Conservation (phyloP, 106 monocot genomes). For the Dendrobium huoshanense region DNA sequence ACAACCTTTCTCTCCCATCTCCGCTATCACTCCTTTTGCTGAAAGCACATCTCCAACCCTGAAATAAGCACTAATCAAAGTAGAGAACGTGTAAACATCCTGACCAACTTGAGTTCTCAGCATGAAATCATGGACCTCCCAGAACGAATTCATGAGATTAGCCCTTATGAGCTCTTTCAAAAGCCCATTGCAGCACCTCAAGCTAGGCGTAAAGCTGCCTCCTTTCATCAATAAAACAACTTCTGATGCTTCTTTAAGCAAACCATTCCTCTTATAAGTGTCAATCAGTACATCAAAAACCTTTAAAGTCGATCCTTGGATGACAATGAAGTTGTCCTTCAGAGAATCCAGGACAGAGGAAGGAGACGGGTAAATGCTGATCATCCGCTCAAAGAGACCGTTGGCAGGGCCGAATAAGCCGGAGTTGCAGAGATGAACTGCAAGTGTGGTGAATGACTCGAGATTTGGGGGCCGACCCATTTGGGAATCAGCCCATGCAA, state of each 20-base stretch:
- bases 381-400: constrained; percentile 52
- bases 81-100: constrained; percentile 63
- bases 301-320: constrained; percentile 3
- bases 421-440: constrained; percentile 42
- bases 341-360: constrained; percentile 29
- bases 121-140: constrained; percentile 66
- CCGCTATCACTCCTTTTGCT: constrained; percentile 43
- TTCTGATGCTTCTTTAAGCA: constrained; percentile 39
- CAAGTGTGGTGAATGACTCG: constrained; percentile 45
- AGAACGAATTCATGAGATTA: constrained; percentile 63
- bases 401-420: constrained; percentile 23
- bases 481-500: constrained; percentile 49
- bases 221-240: constrained; percentile 58
- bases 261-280: constrained; percentile 52
- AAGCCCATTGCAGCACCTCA: constrained; percentile 67
- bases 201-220: constrained; percentile 26
- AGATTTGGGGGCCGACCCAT: constrained; percentile 22
- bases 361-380: constrained; percentile 23
- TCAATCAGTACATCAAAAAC: constrained; percentile 63
- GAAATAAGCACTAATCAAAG: constrained; percentile 56
- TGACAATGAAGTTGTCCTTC: background rate
- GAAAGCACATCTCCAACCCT: constrained; percentile 36
- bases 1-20: constrained; percentile 46
- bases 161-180: constrained; percentile 61
- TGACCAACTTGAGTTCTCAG: constrained; percentile 10